These are phyloP conservation scores for Cytospora leucostoma DNA, from an alignment of 2,329 filamentous ascomycete species.

Conservation along the genomic window DNA sequence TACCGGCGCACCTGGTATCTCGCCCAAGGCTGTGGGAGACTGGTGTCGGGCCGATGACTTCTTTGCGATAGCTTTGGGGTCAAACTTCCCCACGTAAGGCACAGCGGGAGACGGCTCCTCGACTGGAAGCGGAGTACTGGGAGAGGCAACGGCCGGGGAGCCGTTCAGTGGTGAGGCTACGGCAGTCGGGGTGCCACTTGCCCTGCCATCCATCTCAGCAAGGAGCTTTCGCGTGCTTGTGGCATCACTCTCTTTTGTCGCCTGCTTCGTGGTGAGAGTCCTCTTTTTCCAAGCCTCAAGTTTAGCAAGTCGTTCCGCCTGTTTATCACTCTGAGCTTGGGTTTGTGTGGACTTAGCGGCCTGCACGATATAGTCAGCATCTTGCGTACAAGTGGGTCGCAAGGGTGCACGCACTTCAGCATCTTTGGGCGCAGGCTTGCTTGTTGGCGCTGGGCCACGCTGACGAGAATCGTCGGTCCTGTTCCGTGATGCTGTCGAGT, in stretches of 20 bases:
- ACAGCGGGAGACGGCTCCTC: conserved; percentile 53
- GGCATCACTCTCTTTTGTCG: conserved; percentile 70
- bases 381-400: conserved; percentile 1
- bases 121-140: conserved; percentile 53
- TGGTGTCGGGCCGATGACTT: conserved; percentile 66
- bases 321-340: conserved; percentile 66
- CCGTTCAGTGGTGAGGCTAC: conserved; percentile 42
- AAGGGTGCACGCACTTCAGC: conserved; percentile 55
- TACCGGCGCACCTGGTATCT: conserved; percentile 44
- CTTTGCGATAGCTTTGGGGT: conserved; percentile 83
- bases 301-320: conserved; percentile 78
- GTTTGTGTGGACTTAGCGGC: conserved; percentile 54
- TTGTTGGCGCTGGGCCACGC: conserved; percentile 53
- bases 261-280: conserved; percentile 65
- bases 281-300: conserved; percentile 92
- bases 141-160: conserved; percentile 51
- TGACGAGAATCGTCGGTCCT: conserved; percentile 64
- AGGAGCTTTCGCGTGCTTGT: conserved; percentile 68
- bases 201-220: conserved; percentile 73
- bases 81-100: conserved; percentile 76
- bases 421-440: conserved; percentile 50
- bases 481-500: conserved; percentile 62
- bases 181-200: conserved; percentile 44
- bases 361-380: conserved; percentile 43
- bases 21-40: conserved; percentile 55